Percentiles rank a stretch among this genome's conserved stretches.
These are phyloP conservation scores for Saprolegnia diclina DNA, from an alignment of 352 stramenopile species.

Conservation along the genomic window DNA sequence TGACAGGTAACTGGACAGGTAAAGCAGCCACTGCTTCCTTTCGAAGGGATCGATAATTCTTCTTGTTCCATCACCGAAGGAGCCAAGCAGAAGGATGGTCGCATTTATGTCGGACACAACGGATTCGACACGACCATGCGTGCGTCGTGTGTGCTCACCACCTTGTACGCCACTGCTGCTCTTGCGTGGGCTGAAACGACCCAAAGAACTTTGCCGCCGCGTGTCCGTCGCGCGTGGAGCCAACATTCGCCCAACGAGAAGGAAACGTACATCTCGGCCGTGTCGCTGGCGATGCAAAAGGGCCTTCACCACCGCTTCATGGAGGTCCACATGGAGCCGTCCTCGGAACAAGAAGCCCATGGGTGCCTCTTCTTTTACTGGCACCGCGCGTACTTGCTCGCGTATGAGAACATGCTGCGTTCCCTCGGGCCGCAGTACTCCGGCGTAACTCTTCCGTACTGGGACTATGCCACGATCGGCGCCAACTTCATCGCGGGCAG, in stretches of 20 bases:
- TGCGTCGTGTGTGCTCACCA: too few species aligned
- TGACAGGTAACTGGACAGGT: too few species aligned
- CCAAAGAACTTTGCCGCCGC: neutral
- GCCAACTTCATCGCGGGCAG: slow-evolving; percentile 49
- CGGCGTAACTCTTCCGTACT: slow-evolving; percentile 33
- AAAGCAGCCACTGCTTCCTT: too few species aligned
- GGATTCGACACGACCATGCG: too few species aligned
- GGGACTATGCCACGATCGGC: slow-evolving; percentile 52
- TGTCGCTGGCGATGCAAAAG: slow-evolving; percentile 37
- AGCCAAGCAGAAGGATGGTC: too few species aligned
- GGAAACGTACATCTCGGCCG: neutral
- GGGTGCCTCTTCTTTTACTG: slow-evolving; percentile 34
- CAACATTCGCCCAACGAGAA: neutral
- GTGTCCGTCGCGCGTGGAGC: neutral
- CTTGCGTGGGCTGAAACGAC: neutral
- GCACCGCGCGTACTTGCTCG: slow-evolving; percentile 34
- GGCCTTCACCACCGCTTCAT: slow-evolving; percentile 49
- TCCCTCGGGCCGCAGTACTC: slow-evolving; percentile 29
- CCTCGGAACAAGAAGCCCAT: slow-evolving; percentile 30
- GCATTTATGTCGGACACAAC: too few species aligned
- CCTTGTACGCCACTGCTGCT: too few species aligned
- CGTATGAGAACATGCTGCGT: slow-evolving; percentile 39
- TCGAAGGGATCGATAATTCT: too few species aligned
- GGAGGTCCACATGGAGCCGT: slow-evolving; percentile 26
- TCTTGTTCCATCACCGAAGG: too few species aligned